Percentiles rank a stretch among this genome's conserved stretches.
phyloP scores from a whole-genome alignment of 768 basidiomycete species.

The Mycena alexandri region DNA sequence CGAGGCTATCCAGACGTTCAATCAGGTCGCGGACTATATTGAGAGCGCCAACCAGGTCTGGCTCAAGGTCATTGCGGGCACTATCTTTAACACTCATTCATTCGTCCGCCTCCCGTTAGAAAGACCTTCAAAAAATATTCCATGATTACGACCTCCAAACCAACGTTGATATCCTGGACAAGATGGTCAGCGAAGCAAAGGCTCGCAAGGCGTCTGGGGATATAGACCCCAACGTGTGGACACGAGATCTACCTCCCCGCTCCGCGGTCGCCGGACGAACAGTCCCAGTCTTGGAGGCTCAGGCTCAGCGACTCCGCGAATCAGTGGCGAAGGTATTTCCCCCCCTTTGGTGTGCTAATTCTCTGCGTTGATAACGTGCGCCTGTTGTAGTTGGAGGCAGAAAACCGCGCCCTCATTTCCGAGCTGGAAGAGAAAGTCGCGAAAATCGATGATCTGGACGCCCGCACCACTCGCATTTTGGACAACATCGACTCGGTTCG shows the following conservation, averaged over 20 bases:
- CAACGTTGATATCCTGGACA: constrained; percentile 78
- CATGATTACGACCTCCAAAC: constrained; percentile 75
- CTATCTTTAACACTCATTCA: background rate
- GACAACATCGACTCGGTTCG: constrained; percentile 68
- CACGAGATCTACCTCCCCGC: constrained; percentile 70
- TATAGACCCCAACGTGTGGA: constrained; percentile 71
- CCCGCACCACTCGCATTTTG: constrained; percentile 60
- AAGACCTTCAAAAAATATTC: constrained; percentile 77
- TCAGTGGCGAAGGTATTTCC: constrained; percentile 54
- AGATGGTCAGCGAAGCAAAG: constrained; percentile 76
- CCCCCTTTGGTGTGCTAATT: background rate
- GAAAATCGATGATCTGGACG: constrained; percentile 60
- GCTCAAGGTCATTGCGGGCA: background rate
- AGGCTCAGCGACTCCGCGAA: constrained; percentile 54
- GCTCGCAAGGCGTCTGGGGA: constrained; percentile 64
- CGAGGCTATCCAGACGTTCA: constrained; percentile 70
- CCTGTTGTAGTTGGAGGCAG: constrained; percentile 64
- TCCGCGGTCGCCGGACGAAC: constrained; percentile 73
- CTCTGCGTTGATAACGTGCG: background rate
- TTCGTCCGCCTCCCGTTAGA: constrained; percentile 51
- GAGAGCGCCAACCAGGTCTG: constrained; percentile 66
- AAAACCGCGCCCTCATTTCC: constrained; percentile 52
- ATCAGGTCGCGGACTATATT: constrained; percentile 78
- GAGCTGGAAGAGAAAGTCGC: constrained; percentile 63
- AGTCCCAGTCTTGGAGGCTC: constrained; percentile 66